phyloP scores from a whole-genome alignment of 768 basidiomycete species.

The Leccinellum albellum region DNA sequence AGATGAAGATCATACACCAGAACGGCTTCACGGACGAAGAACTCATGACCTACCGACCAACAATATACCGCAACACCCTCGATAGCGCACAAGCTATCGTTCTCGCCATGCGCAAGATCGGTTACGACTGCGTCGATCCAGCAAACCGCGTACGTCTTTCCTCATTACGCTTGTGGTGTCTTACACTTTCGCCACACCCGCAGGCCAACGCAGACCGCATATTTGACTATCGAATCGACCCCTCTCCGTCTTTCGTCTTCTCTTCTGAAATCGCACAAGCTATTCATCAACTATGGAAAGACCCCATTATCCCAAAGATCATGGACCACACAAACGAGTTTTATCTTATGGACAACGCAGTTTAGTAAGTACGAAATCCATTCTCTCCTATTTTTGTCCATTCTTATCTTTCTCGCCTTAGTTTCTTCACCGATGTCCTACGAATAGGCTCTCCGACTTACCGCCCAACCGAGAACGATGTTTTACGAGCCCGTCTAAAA shows the following conservation, averaged over 20 bases:
- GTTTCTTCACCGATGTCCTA: conserved; percentile 83
- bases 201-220: conserved; percentile 55
- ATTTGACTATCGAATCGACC: conserved; percentile 49
- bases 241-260: conserved; percentile 43
- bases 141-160: conserved; percentile 47
- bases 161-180: background rate
- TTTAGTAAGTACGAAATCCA: conserved; percentile 55
- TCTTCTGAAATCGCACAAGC: conserved; percentile 65
- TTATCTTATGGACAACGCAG: conserved; percentile 93
- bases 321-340: conserved; percentile 70
- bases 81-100: conserved; percentile 87
- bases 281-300: conserved; percentile 66
- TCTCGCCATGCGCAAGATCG: conserved; percentile 81
- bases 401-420: conserved; percentile 25
- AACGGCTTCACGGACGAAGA: conserved; percentile 81
- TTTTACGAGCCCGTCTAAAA: conserved; percentile 84
- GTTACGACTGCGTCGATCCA: conserved; percentile 68
- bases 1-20: conserved; percentile 99
- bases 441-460: conserved; percentile 82
- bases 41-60: conserved; percentile 68
- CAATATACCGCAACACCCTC: conserved; percentile 82
- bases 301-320: conserved; percentile 51
- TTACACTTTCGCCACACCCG: conserved; percentile 17
- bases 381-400: background rate
- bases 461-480: conserved; percentile 80